These are phyloP conservation scores for Alloteropsis angusta DNA, from an alignment of 202 grass and related monocot genomes.

Conservation along the genomic window DNA sequence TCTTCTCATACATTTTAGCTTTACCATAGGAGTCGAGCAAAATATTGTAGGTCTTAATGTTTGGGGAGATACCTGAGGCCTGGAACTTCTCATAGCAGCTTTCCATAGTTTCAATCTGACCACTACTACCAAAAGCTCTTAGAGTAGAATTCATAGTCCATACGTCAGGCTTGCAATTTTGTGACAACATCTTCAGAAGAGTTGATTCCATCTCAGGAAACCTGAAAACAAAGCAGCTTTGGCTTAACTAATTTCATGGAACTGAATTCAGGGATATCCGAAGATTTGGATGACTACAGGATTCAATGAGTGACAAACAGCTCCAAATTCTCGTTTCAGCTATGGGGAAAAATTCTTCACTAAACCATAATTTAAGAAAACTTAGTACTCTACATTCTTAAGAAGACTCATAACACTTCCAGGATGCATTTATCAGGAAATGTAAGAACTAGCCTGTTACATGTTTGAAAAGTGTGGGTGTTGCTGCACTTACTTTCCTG, in stretches of 20 bases:
- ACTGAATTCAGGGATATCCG: background rate
- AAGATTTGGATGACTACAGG: background rate
- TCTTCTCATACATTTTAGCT: constrained; percentile 88
- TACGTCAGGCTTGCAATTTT: constrained; percentile 77
- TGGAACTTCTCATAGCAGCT: constrained; percentile 89
- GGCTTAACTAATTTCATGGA: background rate
- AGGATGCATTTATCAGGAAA: background rate
- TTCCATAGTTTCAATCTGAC: constrained; percentile 93
- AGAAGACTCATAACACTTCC: background rate
- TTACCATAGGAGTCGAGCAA: constrained; percentile 91
- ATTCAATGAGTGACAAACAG: background rate
- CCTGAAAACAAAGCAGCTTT: constrained; percentile 34
- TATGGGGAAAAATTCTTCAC: background rate
- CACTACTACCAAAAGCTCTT: constrained; percentile 72
- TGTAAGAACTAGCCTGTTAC: background rate
- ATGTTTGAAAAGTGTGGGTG: background rate
- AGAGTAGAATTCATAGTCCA: constrained; percentile 97
- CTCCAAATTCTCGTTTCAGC: background rate
- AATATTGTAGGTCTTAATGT: constrained; percentile 96
- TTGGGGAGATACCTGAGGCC: constrained; percentile 70
- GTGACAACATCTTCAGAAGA: constrained; percentile 70
- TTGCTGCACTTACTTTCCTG: constrained; percentile 48
- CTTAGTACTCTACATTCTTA: background rate
- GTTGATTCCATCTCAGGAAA: constrained; percentile 93
- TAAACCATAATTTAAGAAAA: background rate